Evolutionary conservation across 176 grass and related monocot species (phyloP).

Genomic region (Typha latifolia): DNA sequence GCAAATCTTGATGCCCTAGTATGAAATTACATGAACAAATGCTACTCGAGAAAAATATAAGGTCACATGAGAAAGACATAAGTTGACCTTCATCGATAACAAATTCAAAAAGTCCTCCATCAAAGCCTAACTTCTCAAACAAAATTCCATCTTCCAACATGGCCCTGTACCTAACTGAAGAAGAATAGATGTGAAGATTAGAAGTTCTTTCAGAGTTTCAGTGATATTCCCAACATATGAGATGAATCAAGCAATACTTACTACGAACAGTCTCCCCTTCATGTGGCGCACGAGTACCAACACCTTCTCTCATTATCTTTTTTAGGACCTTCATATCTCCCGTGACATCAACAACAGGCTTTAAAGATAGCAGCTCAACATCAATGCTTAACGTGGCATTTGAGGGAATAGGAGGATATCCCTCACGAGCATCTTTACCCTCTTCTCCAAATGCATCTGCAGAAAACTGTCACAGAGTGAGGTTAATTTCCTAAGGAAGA

Average conservation of each 20-base stretch:
- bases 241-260: conserved; percentile 7
- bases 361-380: conserved; percentile 28
- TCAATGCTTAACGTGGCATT: conserved; percentile 26
- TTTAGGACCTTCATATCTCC: conserved; percentile 29
- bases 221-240: too few relatives aligned
- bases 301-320: conserved; percentile 28
- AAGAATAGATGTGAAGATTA: not conserved
- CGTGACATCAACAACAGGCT: conserved; percentile 32
- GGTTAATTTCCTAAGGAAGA: not conserved
- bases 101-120: conserved; percentile 32
- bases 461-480: conserved; percentile 2
- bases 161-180: conserved; percentile 29
- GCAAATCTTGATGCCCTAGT: too few relatives aligned
- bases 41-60: too few relatives aligned
- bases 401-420: conserved; percentile 22
- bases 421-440: conserved; percentile 17
- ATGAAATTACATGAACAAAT: too few relatives aligned
- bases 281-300: conserved; percentile 21
- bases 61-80: not conserved
- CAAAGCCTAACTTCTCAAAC: conserved; percentile 36
- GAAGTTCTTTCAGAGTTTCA: too few relatives aligned
- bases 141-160: conserved; percentile 27
- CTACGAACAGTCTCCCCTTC: conserved; percentile 28
- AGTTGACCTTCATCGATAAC: conserved; percentile 31
- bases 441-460: conserved; percentile 37